Evolutionary conservation across 1,139 yeast genomes (phyloP).

Genomic region (Lodderomyces metapsilosis): DNA sequence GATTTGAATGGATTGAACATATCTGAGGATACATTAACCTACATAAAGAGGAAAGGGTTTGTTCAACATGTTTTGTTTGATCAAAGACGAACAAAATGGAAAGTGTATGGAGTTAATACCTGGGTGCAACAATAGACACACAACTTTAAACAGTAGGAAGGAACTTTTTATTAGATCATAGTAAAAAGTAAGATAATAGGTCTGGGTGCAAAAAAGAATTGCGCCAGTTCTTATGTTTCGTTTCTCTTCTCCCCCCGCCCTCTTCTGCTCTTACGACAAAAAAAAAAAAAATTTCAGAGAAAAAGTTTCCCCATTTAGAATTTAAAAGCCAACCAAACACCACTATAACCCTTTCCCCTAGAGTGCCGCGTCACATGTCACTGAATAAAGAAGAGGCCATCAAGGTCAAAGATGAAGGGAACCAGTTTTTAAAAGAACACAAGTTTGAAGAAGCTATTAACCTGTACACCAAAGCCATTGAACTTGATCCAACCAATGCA

Average conservation of each 20-base stretch:
- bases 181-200: background rate
- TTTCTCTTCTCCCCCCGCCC: no score
- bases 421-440: slow-evolving; percentile 62
- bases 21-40: slow-evolving; percentile 28
- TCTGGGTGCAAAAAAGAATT: no score
- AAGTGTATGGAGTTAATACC: slow-evolving; percentile 34
- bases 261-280: no score
- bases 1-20: slow-evolving; percentile 38
- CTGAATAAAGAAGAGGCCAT: slow-evolving; percentile 39
- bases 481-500: slow-evolving; percentile 61
- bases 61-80: slow-evolving; percentile 26
- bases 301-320: no score
- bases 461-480: slow-evolving; percentile 76
- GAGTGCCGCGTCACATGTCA: background rate
- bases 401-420: slow-evolving; percentile 68
- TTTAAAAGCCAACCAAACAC: no score
- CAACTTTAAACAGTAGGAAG: background rate
- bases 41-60: slow-evolving; percentile 20
- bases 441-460: slow-evolving; percentile 67
- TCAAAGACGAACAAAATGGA: slow-evolving; percentile 31
- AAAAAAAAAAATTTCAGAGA: no score
- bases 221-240: no score
- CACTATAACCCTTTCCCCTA: background rate
- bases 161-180: no score
- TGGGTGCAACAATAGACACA: slow-evolving; percentile 9